These are phyloP conservation scores for Claviceps cyperi DNA, from an alignment of 2,329 filamentous ascomycete genomes.

Conservation along the genomic window DNA sequence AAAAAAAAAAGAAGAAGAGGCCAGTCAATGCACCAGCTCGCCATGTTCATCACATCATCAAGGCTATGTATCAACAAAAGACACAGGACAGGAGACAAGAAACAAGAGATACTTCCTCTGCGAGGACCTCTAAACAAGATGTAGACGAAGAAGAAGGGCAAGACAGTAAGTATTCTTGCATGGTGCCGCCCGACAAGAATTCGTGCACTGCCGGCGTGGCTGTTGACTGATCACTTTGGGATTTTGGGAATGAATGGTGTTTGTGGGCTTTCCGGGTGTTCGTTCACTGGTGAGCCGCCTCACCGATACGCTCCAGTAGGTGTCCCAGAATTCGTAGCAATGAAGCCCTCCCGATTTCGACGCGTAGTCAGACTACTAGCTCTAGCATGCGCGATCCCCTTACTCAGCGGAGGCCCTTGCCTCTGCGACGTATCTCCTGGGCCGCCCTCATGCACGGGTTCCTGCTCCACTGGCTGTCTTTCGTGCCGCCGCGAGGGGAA, in stretches of 20 bases:
- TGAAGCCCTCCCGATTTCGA: slow-evolving; percentile 28
- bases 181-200: background rate
- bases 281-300: slow-evolving; percentile 16
- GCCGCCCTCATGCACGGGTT: slow-evolving; percentile 7
- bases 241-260: too few species aligned
- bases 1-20: background rate
- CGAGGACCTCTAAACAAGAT: background rate
- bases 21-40: background rate
- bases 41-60: slow-evolving; percentile 13
- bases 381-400: slow-evolving; percentile 26
- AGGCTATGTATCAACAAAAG: slow-evolving; percentile 7
- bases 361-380: slow-evolving; percentile 30
- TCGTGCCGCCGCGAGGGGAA: slow-evolving; percentile 36
- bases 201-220: slow-evolving; percentile 13
- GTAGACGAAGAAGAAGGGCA: too few species aligned
- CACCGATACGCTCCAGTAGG: slow-evolving; percentile 31
- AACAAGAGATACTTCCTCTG: background rate
- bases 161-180: too few species aligned
- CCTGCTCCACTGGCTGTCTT: slow-evolving; percentile 26
- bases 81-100: slow-evolving; percentile 6
- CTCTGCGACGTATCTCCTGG: slow-evolving; percentile 1
- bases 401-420: slow-evolving; percentile 24
- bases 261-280: background rate
- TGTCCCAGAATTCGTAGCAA: slow-evolving; percentile 20
- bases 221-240: slow-evolving; percentile 4